Evolutionary conservation across 805 yeast species (phyloP).

Genomic region (Cyberlindnera misumaiensis): DNA sequence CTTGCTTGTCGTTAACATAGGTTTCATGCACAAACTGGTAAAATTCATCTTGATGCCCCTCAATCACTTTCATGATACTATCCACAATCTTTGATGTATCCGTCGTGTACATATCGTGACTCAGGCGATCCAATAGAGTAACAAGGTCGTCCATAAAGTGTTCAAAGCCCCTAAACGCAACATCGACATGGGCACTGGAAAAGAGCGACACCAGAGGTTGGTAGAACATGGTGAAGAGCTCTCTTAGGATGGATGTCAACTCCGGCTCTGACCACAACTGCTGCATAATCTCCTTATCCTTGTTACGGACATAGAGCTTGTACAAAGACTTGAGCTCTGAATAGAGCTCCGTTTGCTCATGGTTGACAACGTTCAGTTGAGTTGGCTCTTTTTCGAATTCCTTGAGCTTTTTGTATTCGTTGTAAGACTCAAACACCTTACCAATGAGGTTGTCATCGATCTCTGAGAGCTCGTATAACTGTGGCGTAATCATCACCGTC

Average conservation of each 20-base stretch:
- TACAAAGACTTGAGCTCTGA: constrained; percentile 54
- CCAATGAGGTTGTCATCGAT: constrained; percentile 13
- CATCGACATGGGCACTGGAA: constrained; percentile 57
- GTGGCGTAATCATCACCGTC: constrained; percentile 20
- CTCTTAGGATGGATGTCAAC: constrained; percentile 66
- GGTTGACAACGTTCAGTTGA: constrained; percentile 13
- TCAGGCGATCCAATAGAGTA: constrained; percentile 41
- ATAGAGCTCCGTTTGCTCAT: constrained; percentile 30
- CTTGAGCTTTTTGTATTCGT: constrained; percentile 23
- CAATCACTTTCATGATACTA: constrained; percentile 56
- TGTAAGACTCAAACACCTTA: constrained; percentile 20
- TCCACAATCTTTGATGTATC: constrained; percentile 61
- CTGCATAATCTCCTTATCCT: constrained; percentile 70
- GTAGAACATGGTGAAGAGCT: constrained; percentile 63
- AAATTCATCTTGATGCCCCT: constrained; percentile 64
- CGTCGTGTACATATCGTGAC: constrained; percentile 41
- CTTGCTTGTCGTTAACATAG: constrained; percentile 68
- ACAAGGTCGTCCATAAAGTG: constrained; percentile 64
- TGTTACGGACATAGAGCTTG: constrained; percentile 55
- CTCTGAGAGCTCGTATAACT: constrained; percentile 8
- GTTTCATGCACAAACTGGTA: constrained; percentile 75
- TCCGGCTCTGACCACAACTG: constrained; percentile 84
- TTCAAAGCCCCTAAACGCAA: constrained; percentile 58
- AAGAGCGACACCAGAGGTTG: constrained; percentile 68
- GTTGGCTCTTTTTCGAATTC: constrained; percentile 16